Evolutionary conservation across 208 protist genomes (phyloP), one percentile per base, ranked within the genome.

Genomic region (Trypanosoma mega): DNA sequence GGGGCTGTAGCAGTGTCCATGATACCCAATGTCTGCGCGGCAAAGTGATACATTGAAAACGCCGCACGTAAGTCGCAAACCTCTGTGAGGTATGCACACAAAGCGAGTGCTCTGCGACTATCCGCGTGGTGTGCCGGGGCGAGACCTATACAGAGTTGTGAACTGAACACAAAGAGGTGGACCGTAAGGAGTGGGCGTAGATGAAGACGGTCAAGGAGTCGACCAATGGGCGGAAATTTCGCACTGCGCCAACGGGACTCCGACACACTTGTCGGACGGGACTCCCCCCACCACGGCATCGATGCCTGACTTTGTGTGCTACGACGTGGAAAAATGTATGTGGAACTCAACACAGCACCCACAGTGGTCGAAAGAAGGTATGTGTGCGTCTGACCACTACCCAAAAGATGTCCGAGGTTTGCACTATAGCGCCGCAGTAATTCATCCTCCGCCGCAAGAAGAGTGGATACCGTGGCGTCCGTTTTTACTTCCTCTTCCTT

Each of bases 211-310:
- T 76, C 57, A 1, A 90, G 70, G n/a, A 93, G 52, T 30, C 74
- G 76, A 9, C 86, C 86, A 30, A 90, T 60, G 3, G 86, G 86
- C 0, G 80, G 68, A 68, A 82, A 90, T 47, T 78, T 64, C 37
- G 60, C 65, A 29, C 75, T 37, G 8, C 67, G 64, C 85, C 85
- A 92, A 49, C 79, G 73, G 34, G 20, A 46, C 23, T 90, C 83
- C 0, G n/a, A 29, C 26, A 31, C 6, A 6, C 6, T 14, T 14
- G 21, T 14, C 45, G 9, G 23, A 6, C 45, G 23, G 9, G 26
- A 11, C 9, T 24, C 23, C 9, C n/a, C n/a, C n/a, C n/a, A n/a
- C n/a, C n/a, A n/a, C n/a, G n/a, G n/a, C n/a, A n/a, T n/a, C n/a
- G n/a, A n/a, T n/a, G n/a, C n/a, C n/a, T n/a, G n/a, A n/a, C n/a